Conservation (phyloP, 1,284 basidiomycete genomes). For the Exsudoporus floridanus region DNA sequence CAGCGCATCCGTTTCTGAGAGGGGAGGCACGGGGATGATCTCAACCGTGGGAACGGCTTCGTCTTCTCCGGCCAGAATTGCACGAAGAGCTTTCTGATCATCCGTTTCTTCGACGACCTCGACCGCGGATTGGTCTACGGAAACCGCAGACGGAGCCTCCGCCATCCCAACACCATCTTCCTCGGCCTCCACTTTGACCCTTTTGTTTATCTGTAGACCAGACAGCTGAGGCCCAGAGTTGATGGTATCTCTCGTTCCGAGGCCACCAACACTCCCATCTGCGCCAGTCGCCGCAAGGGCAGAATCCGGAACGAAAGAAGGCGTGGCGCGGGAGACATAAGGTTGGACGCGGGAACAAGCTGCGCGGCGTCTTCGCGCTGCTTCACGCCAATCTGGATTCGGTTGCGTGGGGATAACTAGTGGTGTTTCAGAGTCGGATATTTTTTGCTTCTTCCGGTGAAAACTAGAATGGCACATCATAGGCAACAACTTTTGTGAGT, state of each 20-base stretch:
- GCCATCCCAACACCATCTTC: conserved; percentile 24
- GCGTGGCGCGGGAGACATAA: conserved; percentile 3
- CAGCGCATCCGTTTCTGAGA: conserved; percentile 78
- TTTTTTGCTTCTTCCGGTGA: conserved; percentile 44
- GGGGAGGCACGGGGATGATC: conserved; percentile 54
- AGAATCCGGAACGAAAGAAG: conserved; percentile 68
- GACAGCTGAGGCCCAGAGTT: conserved; percentile 65
- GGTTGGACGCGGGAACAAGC: conserved; percentile 20
- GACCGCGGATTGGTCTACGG: conserved; percentile 21
- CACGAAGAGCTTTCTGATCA: conserved; percentile 72
- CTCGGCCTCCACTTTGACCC: conserved; percentile 29
- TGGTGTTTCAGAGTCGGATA: conserved; percentile 48
- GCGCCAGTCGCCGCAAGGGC: conserved; percentile 60
- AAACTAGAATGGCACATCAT: conserved; percentile 35
- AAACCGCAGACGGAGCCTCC: conserved; percentile 15
- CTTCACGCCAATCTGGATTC: conserved; percentile 85
- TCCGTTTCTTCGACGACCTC: conserved; percentile 51
- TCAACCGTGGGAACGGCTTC: conserved; percentile 44
- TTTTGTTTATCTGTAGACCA: conserved; percentile 58
- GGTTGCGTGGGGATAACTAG: conserved; percentile 82
- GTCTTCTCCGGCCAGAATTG: conserved; percentile 58
- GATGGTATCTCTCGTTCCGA: conserved; percentile 68
- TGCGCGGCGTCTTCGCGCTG: conserved; percentile 55
- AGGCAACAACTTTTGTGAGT: conserved; percentile 24
- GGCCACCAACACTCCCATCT: conserved; percentile 77